Evolutionary conservation across 2,329 filamentous ascomycete species (phyloP).

Genomic region (Beauveria sp.): DNA sequence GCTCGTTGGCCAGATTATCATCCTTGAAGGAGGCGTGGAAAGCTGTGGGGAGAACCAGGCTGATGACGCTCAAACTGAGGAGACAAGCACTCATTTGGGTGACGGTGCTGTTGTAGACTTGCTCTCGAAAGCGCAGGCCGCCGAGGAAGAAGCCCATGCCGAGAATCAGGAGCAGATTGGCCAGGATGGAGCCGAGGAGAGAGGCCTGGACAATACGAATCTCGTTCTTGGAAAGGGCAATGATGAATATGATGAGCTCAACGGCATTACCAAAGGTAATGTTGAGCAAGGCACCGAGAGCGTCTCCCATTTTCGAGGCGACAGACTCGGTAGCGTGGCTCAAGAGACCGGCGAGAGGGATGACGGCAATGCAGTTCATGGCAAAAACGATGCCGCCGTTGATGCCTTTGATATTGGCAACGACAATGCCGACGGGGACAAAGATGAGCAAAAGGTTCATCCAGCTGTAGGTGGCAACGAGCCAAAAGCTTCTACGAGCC

Average conservation of each 20-base stretch:
- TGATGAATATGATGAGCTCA: conserved; percentile 61
- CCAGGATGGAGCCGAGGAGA: conserved; percentile 78
- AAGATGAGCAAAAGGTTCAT: conserved; percentile 71
- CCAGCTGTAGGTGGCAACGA: conserved; percentile 64
- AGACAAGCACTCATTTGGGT: conserved; percentile 95
- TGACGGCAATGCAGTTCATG: conserved; percentile 68
- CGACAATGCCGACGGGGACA: conserved; percentile 67
- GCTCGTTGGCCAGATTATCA: conserved; percentile 50
- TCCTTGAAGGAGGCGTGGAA: conserved; percentile 82
- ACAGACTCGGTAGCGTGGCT: conserved; percentile 70
- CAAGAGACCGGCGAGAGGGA: conserved; percentile 65
- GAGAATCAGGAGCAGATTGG: conserved; percentile 79
- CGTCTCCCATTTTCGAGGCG: conserved; percentile 63
- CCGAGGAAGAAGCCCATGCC: conserved; percentile 89
- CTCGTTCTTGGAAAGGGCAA: conserved; percentile 48
- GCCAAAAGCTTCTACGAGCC: conserved; percentile 42
- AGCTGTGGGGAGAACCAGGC: conserved; percentile 78
- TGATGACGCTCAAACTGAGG: conserved; percentile 83
- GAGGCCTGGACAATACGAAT: conserved; percentile 90
- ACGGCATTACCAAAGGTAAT: conserved; percentile 75
- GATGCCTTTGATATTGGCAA: conserved; percentile 44
- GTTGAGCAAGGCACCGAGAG: conserved; percentile 64
- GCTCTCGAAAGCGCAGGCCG: conserved; percentile 79
- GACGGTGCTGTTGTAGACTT: conserved; percentile 92
- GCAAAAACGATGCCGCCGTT: conserved; percentile 59